Evolutionary conservation across 2,329 filamentous ascomycete genomes (phyloP).

Genomic region (Ascochyta clinopodiicola): DNA sequence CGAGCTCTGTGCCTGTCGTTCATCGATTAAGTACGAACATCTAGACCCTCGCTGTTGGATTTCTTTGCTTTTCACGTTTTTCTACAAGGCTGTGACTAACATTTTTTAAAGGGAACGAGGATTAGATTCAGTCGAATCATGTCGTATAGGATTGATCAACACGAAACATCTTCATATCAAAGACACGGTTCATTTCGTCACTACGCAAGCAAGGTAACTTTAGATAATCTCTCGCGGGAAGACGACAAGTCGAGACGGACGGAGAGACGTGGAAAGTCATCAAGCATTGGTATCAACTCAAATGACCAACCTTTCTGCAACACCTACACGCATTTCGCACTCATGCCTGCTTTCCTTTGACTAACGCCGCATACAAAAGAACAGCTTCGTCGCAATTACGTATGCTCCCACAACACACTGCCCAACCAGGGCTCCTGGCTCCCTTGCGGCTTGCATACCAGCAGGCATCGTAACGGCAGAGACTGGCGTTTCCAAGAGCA

Average conservation of each 20-base stretch:
- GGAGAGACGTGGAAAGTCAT: neutral
- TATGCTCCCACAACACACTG: no score
- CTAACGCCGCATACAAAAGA: neutral
- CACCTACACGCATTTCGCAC: neutral
- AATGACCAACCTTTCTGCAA: neutral
- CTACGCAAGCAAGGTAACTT: neutral
- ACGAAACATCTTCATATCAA: neutral
- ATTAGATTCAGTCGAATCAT: neutral
- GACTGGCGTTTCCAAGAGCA: no score
- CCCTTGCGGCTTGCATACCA: no score
- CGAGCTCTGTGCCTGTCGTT: constrained; percentile 81
- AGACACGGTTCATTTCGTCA: neutral
- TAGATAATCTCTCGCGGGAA: neutral
- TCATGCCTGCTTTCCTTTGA: neutral
- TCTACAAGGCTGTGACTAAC: constrained; percentile 1
- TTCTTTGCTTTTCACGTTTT: constrained; percentile 15
- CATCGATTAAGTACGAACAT: constrained; percentile 61
- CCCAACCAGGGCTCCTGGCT: no score
- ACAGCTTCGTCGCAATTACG: no score
- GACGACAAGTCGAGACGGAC: neutral
- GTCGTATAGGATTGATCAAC: neutral
- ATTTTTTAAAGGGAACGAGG: constrained; percentile 11
- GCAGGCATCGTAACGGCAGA: no score
- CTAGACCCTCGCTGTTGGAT: constrained; percentile 27
- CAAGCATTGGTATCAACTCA: neutral